Percentiles rank a stretch among this genome's conserved stretches.
phyloP scores from a whole-genome alignment of 2,329 filamentous ascomycete species.

The Neofusicoccum laricinum region DNA sequence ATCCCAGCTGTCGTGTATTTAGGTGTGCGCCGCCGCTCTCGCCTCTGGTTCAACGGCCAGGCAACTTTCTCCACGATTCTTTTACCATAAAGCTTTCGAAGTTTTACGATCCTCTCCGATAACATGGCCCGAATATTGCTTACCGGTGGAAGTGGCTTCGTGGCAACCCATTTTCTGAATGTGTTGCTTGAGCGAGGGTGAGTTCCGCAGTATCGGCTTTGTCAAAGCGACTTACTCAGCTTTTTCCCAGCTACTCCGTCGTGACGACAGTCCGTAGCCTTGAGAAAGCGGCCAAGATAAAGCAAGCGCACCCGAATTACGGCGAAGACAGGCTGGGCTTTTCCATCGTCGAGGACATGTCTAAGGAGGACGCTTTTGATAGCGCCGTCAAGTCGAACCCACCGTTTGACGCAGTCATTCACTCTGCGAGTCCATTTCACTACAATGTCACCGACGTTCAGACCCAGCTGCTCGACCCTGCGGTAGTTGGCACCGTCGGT shows the following conservation, averaged over 20 bases:
- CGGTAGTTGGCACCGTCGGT: slow-evolving; percentile 25
- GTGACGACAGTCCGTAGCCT: slow-evolving; percentile 57
- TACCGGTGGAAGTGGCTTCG: slow-evolving; percentile 49
- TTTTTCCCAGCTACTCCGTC: slow-evolving; percentile 41
- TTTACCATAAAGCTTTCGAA: no score
- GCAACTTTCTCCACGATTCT: no score
- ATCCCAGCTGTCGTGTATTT: no score
- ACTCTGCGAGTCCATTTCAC: slow-evolving; percentile 19
- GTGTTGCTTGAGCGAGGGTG: slow-evolving; percentile 51
- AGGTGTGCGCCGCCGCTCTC: no score
- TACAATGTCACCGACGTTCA: slow-evolving; percentile 23
- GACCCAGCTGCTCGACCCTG: slow-evolving; percentile 22
- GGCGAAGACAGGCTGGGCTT: slow-evolving; percentile 48
- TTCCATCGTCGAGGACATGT: slow-evolving; percentile 67
- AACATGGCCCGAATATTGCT: no score
- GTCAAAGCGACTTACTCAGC: no score
- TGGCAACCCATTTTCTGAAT: slow-evolving; percentile 63
- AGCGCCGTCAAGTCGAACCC: slow-evolving; percentile 13
- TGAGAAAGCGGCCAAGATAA: slow-evolving; percentile 55
- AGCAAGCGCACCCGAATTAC: slow-evolving; percentile 48
- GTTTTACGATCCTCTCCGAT: no score
- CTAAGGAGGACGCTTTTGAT: slow-evolving; percentile 47
- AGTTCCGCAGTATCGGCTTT: not conserved
- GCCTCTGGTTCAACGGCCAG: no score
- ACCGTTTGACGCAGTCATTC: slow-evolving; percentile 20